Evolutionary conservation across 352 stramenopile genomes (phyloP).

Genomic region (Phytophthora pini): DNA sequence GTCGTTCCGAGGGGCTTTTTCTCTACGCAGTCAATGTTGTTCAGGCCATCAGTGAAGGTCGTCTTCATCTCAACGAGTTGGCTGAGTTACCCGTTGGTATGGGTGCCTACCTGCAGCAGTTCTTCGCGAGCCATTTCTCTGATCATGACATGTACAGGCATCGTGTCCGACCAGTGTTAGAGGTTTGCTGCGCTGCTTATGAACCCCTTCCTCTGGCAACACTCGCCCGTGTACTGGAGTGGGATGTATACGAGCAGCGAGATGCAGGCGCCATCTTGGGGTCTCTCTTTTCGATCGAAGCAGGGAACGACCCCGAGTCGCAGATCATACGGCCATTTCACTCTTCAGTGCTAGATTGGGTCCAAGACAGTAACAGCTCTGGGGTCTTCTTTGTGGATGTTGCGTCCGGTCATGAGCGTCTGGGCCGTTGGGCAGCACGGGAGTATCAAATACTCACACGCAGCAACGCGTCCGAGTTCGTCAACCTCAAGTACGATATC

Average conservation of each 20-base stretch:
- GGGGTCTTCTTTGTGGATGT: constrained; percentile 62
- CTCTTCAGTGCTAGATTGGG: constrained; percentile 77
- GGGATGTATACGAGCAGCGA: constrained; percentile 65
- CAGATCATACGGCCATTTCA: constrained; percentile 66
- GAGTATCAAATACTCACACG: constrained; percentile 60
- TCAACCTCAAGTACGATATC: constrained; percentile 70
- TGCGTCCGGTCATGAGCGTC: constrained; percentile 57
- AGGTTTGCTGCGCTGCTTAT: constrained; percentile 74
- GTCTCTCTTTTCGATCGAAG: constrained; percentile 65
- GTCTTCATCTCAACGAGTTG: constrained; percentile 57
- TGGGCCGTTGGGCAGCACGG: constrained; percentile 64
- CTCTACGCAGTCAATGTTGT: constrained; percentile 84
- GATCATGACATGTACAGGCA: constrained; percentile 52
- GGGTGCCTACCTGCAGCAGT: constrained; percentile 70
- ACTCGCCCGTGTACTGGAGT: constrained; percentile 59
- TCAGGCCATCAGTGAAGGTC: constrained; percentile 59
- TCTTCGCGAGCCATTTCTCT: constrained; percentile 76
- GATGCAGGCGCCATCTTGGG: constrained; percentile 59
- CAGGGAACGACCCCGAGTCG: constrained; percentile 29
- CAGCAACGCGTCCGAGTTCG: constrained; percentile 60
- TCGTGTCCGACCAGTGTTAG: constrained; percentile 67
- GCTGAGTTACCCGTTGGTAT: constrained; percentile 67
- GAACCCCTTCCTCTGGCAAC: constrained; percentile 58
- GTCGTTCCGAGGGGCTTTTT: constrained; percentile 69
- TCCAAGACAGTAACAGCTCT: constrained; percentile 58